Evolutionary conservation across 1,284 basidiomycete genomes (phyloP).

Genomic region (Ustilago crameri): DNA sequence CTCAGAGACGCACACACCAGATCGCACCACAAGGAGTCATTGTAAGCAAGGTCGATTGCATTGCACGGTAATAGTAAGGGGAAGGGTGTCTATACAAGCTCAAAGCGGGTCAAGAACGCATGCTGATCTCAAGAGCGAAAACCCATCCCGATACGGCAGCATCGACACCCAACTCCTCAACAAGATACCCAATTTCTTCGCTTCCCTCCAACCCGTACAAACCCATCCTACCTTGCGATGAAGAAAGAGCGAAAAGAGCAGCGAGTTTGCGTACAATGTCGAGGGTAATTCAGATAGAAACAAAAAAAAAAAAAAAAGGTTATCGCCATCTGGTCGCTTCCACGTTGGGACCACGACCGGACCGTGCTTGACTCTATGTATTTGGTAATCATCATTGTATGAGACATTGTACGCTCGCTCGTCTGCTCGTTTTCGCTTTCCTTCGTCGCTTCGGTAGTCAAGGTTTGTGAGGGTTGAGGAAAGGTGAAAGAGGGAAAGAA

Average conservation of each 20-base stretch:
- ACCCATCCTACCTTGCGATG: neutral
- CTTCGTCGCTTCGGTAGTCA: neutral
- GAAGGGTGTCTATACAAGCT: too few species aligned
- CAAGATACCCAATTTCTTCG: too few species aligned
- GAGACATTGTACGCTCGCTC: neutral
- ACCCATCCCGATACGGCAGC: too few species aligned
- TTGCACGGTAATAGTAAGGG: too few species aligned
- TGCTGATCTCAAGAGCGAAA: too few species aligned
- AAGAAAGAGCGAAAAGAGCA: neutral
- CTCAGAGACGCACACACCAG: too few species aligned
- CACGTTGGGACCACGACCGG: slow-evolving; percentile 51
- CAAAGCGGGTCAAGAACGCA: too few species aligned
- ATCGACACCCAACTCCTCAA: too few species aligned
- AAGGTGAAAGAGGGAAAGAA: too few species aligned
- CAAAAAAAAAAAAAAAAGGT: slow-evolving; percentile 42
- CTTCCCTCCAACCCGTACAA: too few species aligned
- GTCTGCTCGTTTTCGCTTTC: neutral
- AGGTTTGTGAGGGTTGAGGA: neutral
- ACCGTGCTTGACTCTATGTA: slow-evolving; percentile 58
- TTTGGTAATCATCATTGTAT: slow-evolving; percentile 48
- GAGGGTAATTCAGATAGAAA: slow-evolving; percentile 34
- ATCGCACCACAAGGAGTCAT: too few species aligned
- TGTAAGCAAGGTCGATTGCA: too few species aligned
- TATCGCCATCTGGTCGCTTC: slow-evolving; percentile 53
- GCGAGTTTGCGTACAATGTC: neutral